A percentile compares a stretch with the other conserved stretches of the same genome.
phyloP scores from a whole-genome alignment of 192 early-diverging fungal species.

The Coemansia sp. region DNA sequence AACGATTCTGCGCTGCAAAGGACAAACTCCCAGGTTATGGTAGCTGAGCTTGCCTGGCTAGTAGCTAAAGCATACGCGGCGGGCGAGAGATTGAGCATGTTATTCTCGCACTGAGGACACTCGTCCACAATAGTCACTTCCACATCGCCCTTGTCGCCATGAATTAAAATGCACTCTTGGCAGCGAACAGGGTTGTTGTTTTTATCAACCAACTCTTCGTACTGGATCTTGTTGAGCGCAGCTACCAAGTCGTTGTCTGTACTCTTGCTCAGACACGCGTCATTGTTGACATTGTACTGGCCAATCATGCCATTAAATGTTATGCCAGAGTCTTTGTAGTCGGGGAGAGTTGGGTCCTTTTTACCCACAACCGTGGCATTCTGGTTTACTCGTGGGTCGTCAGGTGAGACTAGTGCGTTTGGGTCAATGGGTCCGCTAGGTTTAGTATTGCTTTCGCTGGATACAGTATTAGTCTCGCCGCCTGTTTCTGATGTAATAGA shows the following conservation, averaged over 20 bases:
- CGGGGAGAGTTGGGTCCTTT: not conserved
- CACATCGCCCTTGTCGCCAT: constrained; percentile 53
- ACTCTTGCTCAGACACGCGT: constrained; percentile 27
- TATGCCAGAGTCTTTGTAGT: not conserved
- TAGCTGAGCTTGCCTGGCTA: constrained; percentile 9
- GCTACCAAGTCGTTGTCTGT: constrained; percentile 29
- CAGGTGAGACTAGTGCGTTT: not conserved
- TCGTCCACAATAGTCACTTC: constrained; percentile 57
- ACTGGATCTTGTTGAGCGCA: constrained; percentile 53
- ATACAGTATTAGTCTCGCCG: not conserved
- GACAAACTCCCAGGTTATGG: constrained; percentile 1
- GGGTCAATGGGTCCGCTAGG: not conserved
- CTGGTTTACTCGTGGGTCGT: not conserved
- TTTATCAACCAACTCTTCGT: constrained; percentile 32
- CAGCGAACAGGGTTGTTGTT: not conserved
- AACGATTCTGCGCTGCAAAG: not conserved
- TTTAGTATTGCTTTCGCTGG: not conserved
- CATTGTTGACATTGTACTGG: constrained; percentile 25
- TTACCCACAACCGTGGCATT: not conserved
- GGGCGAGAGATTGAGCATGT: constrained; percentile 54
- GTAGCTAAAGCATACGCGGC: constrained; percentile 50
- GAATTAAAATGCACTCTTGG: constrained; percentile 36
- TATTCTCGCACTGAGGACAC: constrained; percentile 47
- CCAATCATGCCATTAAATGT: constrained; percentile 25
- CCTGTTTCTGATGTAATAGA: not conserved